Base-by-base conservation (phyloP, 2,329 filamentous ascomycete genomes). In the Ophiocordyceps camponoti-rufipedis region DNA sequence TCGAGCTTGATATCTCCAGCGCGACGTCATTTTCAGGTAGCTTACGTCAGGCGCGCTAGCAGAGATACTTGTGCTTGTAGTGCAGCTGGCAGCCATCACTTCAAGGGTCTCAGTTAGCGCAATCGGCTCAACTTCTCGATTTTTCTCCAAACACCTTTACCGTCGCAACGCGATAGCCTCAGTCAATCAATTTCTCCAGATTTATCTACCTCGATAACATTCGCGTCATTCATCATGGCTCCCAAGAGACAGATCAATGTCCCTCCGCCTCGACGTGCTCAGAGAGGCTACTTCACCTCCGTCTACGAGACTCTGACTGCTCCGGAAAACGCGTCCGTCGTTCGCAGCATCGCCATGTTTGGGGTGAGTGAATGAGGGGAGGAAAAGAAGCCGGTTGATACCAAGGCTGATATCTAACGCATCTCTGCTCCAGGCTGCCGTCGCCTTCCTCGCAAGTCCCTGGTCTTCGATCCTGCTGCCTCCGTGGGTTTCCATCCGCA, bases 391-490 rank as follows among this genome's bases (percentile, higher is more conserved):
- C 13, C 12, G 28, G 5, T 8, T 19, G 14, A 39, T 8, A 11
- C 11, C n/a, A 19, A 6, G 14, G 9, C 11, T 40, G 46, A n/a
- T 31, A 43, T 35, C 48, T 52, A 42, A 54, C 44, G 16, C 35
- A 16, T n/a, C 33, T 38, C 39, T 39, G 19, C 12, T 13, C 9
- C 19, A 53, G 46, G 47, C 42, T 38, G 48, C 51, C 41, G 71
- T 83, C 45, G 71, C 77, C 35, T 78, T 84, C 61, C 69, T 84
- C 52, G 70, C 76, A 47, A 82, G 78, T 65, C 73, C 75, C 46
- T 79, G 76, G 68, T 74, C 74, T 61, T 80, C 83, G 58, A 66
- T 75, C 55, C 70, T 84, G 48, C 69, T 83, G 51, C 79, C 80
- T 60, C 74, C 76, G 73, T 77, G 63, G 63, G 70, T 58, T 8